Base-by-base conservation (phyloP, 2,329 filamentous ascomycete genomes). In the Phyllosticta citriasiana region DNA sequence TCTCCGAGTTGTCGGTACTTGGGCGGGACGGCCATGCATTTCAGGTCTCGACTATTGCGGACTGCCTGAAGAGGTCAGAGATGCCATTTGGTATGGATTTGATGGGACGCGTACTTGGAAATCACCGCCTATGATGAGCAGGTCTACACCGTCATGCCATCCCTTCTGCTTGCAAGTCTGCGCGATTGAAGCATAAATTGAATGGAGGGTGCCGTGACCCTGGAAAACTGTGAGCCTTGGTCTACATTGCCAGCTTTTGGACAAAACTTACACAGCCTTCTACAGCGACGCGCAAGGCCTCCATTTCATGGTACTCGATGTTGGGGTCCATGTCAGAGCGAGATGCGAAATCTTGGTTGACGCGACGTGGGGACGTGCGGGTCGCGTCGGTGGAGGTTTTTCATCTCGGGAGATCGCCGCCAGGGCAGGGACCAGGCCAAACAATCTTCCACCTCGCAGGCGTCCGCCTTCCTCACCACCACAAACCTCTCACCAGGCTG, bases 111-210 rank as follows among this genome's bases (percentile, higher is more conserved):
- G 35, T 76, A 88, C 88, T 79, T 97, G 91, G 66, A 99, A 99
- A 72, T 99, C 94, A 27, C 94, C 94, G 61, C 93, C 91, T 68
- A 99, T 96, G 69, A 99, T 95, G 66, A 99, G 77, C 10, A 97
- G 76, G 72, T 99, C 94, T 30, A 97, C 85, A 35, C 82, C 84
- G 65, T 88, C 80, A 5, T 40, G 53, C 92, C 93, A 97, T 25
- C 82, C 82, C 67, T 88, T 88, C 54, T 82, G 78, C 65, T 84
- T 78, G 73, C 87, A 89, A 9, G 90, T 82, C 65, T 83, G 80
- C 51, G 82, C 78, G 26, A 96, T 84, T 0, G 89, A 87, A 0
- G 88, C 84, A 73, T 97, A 99, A 67, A 99, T 97, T 62, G 90
- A 88, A 72, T 97, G 84, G 58, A 99, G 84, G 0, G 87, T 90